Conservation (phyloP, 2,329 filamentous ascomycete species). For the Periconia digitata region DNA sequence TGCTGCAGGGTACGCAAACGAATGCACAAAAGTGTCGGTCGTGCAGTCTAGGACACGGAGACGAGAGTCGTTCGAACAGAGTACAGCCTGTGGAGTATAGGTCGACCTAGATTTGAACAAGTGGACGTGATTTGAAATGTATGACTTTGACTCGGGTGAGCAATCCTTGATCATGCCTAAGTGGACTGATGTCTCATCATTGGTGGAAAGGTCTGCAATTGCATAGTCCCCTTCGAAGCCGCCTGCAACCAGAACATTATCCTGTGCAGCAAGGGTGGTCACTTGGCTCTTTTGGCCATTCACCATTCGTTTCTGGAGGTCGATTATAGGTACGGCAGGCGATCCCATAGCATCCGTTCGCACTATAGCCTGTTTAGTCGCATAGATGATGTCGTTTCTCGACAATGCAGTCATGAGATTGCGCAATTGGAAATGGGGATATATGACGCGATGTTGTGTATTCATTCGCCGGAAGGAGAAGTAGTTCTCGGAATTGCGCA, state of each 20-base stretch:
- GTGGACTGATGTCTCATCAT: slow-evolving; percentile 34
- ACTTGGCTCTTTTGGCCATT: slow-evolving; percentile 49
- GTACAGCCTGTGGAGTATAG: slow-evolving; percentile 53
- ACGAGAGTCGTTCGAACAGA: slow-evolving; percentile 60
- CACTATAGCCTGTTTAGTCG: slow-evolving; percentile 50
- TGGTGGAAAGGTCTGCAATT: slow-evolving; percentile 46
- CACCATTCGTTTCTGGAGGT: slow-evolving; percentile 47
- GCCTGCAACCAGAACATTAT: slow-evolving; percentile 56
- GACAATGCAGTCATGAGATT: slow-evolving; percentile 59
- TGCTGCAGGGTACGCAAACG: slow-evolving; percentile 60
- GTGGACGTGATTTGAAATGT: slow-evolving; percentile 62
- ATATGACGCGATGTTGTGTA: slow-evolving; percentile 52
- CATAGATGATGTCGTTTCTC: slow-evolving; percentile 59
- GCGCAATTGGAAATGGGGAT: slow-evolving; percentile 62
- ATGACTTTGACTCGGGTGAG: slow-evolving; percentile 52
- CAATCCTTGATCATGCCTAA: slow-evolving; percentile 53
- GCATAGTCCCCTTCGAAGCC: slow-evolving; percentile 62
- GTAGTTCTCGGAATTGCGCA: slow-evolving; percentile 48
- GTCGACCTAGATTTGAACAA: slow-evolving; percentile 52
- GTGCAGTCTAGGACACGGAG: slow-evolving; percentile 58
- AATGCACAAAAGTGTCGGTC: slow-evolving; percentile 60
- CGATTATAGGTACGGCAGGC: slow-evolving; percentile 48
- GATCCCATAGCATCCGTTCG: slow-evolving; percentile 53
- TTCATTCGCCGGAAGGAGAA: slow-evolving; percentile 54
- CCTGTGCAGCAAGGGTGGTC: slow-evolving; percentile 55